Conservation (phyloP, 164 flowering plant species). For the Chloranthus sessilifolius region DNA sequence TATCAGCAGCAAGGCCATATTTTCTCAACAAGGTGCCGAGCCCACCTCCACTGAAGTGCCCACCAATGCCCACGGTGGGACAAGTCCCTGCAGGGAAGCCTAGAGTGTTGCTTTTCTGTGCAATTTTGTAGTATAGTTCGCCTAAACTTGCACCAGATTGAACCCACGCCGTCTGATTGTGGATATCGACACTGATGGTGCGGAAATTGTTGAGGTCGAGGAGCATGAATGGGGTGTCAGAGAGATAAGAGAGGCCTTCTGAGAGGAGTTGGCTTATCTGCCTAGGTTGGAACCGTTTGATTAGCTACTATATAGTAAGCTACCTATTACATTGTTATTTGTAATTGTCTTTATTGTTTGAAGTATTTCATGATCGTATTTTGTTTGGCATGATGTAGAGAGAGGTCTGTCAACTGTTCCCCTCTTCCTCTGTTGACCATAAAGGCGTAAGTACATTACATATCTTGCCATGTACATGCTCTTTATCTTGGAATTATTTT, state of each 20-base stretch:
- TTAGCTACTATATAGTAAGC: too few relatives aligned
- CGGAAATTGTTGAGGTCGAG: conserved; percentile 4
- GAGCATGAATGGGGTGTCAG: neutral
- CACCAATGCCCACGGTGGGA: conserved; percentile 7
- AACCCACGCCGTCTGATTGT: conserved; percentile 2
- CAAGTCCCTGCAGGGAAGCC: conserved; percentile 9
- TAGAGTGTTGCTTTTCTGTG: conserved; percentile 6
- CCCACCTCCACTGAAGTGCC: conserved; percentile 6
- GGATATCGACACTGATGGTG: conserved; percentile 2
- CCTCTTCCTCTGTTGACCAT: too few relatives aligned
- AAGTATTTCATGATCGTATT: too few relatives aligned
- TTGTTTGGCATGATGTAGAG: too few relatives aligned
- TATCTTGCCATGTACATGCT: too few relatives aligned
- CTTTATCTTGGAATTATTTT: too few relatives aligned
- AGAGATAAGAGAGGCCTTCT: conserved; percentile 6
- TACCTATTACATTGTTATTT: too few relatives aligned
- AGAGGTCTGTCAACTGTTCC: too few relatives aligned
- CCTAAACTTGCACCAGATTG: conserved; percentile 8
- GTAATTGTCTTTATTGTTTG: too few relatives aligned
- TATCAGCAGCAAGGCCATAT: conserved; percentile 12
- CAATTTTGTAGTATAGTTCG: conserved; percentile 10
- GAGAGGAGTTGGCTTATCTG: too few relatives aligned
- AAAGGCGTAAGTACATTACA: too few relatives aligned
- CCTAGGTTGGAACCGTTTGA: too few relatives aligned
- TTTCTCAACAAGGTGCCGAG: conserved; percentile 7